Evolutionary conservation across 257 asterid genomes (phyloP).

Genomic region (Handroanthus guayacan): DNA sequence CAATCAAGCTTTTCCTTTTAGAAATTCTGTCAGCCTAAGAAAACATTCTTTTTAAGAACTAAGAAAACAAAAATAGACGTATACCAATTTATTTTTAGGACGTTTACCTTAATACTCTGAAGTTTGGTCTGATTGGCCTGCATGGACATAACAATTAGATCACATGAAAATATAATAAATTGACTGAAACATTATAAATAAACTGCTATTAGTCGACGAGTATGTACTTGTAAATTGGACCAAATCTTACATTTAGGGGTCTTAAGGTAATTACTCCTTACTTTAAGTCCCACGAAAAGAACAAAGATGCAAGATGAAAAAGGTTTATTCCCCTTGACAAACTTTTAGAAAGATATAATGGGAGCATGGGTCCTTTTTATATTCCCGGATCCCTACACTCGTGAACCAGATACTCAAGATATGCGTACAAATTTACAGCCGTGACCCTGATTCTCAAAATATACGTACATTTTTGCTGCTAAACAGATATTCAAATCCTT

Average conservation of each 20-base stretch:
- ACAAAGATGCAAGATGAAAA: not conserved
- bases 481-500: constrained; percentile 12
- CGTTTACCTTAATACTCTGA: too few relatives aligned
- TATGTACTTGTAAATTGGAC: too few relatives aligned
- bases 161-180: too few relatives aligned
- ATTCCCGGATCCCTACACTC: constrained; percentile 2
- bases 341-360: not conserved
- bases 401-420: constrained; percentile 16
- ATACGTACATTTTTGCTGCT: not conserved
- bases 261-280: too few relatives aligned
- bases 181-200: too few relatives aligned
- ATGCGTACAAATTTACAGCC: not conserved
- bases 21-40: constrained; percentile 28
- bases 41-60: not conserved
- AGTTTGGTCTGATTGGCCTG: too few relatives aligned
- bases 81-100: too few relatives aligned
- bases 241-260: too few relatives aligned
- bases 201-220: too few relatives aligned
- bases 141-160: too few relatives aligned
- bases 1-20: constrained; percentile 33
- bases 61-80: not conserved
- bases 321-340: not conserved
- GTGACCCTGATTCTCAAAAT: not conserved
- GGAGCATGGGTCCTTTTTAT: not conserved
- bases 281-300: not conserved